Evolutionary conservation across 73 alveolate genomes (phyloP), one percentile per base, ranked within the genome.

Genomic region (Blepharisma stoltei): DNA sequence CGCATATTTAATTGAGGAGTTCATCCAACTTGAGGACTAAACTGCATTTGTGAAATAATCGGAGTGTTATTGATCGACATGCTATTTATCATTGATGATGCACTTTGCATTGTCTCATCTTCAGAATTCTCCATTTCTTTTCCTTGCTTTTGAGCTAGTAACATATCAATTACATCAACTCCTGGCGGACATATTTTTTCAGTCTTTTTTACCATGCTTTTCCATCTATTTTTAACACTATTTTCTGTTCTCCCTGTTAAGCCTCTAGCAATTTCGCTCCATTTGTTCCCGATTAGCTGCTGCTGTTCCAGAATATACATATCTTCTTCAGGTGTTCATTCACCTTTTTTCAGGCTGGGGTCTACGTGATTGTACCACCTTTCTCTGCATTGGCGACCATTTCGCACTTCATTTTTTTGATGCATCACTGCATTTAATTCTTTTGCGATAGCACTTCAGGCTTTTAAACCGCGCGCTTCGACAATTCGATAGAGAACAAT

Each of bases 381-480:
- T 71, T 92, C 98, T 67, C 98, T 54, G 55, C 98, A 92, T 55
- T 92, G 92, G 77, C 89, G 88, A 7, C 98, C 98, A 11, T 60
- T n/a, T 11, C 76, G 41, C 38, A 60, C 76, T 60, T 60, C n/a
- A 11, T n/a, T 11, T 11, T 23, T 23, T 8, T 60, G 18, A 60
- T 60, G 76, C 18, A 60, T 20, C 48, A 23, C 21, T 60, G 76
- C 48, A 23, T 60, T 60, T 60, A 60, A 27, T 23, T 60, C 76
- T 60, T 20, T 23, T 11, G 76, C 76, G 0, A 60, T 27, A 11
- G 18, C 54, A 21, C 76, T 60, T 23, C 76, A 60, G 54, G 76
- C 41, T 60, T 60, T 60, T 60, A 23, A 8, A n/a, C 48, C 76
- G 11, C 76, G 65, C 3, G 65, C n/a, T 14, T 11, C n/a, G 21